Evolutionary conservation across 768 basidiomycete genomes (phyloP).

Genomic region (Russula dissimulans): DNA sequence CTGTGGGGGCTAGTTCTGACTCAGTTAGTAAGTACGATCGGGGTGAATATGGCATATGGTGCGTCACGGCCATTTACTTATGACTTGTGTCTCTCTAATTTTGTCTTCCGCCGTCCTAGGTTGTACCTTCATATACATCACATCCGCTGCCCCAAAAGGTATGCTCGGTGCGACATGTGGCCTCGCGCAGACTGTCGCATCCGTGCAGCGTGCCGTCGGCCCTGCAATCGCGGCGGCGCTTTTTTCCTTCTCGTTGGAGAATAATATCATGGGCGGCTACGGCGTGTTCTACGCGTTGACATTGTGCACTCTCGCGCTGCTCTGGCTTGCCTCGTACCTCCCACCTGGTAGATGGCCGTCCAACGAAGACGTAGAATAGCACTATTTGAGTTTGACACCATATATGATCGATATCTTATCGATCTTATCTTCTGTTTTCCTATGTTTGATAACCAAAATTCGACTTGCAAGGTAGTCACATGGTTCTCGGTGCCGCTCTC

Average conservation of each 20-base stretch:
- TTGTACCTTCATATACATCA: constrained; percentile 28
- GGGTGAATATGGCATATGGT: background rate
- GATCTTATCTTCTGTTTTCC: no score
- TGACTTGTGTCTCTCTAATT: constrained; percentile 31
- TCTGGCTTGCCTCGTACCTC: background rate
- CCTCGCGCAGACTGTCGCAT: constrained; percentile 42
- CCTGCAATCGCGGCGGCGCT: constrained; percentile 44
- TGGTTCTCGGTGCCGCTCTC: no score
- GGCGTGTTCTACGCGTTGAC: constrained; percentile 14
- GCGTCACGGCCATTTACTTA: background rate
- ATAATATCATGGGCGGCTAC: constrained; percentile 35
- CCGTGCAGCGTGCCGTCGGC: constrained; percentile 39
- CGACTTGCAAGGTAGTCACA: no score
- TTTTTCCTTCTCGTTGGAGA: constrained; percentile 21
- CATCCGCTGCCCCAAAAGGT: constrained; percentile 22
- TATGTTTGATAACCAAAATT: no score
- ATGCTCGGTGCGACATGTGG: constrained; percentile 44
- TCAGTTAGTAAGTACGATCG: background rate
- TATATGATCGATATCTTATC: no score
- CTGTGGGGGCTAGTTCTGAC: background rate
- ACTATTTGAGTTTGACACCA: no score
- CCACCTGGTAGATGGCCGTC: background rate
- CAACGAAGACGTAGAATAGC: no score
- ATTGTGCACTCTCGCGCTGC: background rate
- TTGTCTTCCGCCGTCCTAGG: constrained; percentile 18